Conservation (phyloP, 2,329 filamentous ascomycete genomes). For the Trichoderma sp. region DNA sequence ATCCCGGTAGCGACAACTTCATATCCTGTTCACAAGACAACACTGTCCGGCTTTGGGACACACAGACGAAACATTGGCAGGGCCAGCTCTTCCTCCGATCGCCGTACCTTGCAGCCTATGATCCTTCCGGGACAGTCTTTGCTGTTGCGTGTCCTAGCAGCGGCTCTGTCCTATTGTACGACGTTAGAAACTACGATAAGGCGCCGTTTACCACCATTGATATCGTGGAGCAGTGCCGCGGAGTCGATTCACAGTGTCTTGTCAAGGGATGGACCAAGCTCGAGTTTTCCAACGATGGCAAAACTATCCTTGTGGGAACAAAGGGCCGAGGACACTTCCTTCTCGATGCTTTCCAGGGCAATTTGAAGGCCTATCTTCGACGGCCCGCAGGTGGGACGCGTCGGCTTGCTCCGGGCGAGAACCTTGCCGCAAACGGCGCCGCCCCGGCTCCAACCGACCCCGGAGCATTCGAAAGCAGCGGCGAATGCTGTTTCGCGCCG, state of each 20-base stretch:
- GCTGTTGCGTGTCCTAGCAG: constrained; percentile 81
- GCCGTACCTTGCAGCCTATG: constrained; percentile 82
- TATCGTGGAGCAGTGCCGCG: constrained; percentile 55
- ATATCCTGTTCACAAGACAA: constrained; percentile 89
- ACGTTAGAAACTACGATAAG: constrained; percentile 90
- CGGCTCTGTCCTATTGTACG: constrained; percentile 82
- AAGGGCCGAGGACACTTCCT: constrained; percentile 83
- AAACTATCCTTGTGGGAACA: constrained; percentile 78
- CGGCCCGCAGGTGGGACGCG: constrained; percentile 54
- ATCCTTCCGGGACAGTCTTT: constrained; percentile 88
- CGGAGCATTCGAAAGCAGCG: constrained; percentile 53
- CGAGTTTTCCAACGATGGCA: constrained; percentile 95
- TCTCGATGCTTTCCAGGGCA: constrained; percentile 87
- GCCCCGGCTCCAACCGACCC: constrained; percentile 32
- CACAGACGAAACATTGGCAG: constrained; percentile 73
- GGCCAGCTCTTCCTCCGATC: constrained; percentile 77
- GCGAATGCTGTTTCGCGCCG: constrained; percentile 84
- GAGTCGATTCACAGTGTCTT: constrained; percentile 54
- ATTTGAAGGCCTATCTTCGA: constrained; percentile 69
- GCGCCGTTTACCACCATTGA: constrained; percentile 86
- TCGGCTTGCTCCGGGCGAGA: constrained; percentile 54
- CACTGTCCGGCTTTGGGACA: constrained; percentile 87
- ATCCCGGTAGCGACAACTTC: constrained; percentile 85
- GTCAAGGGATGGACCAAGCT: constrained; percentile 80
- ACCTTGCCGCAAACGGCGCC: constrained; percentile 25